These are phyloP conservation scores for Rhododendron griersonianum DNA, from an alignment of 148 eudicot species.

Conservation along the genomic window DNA sequence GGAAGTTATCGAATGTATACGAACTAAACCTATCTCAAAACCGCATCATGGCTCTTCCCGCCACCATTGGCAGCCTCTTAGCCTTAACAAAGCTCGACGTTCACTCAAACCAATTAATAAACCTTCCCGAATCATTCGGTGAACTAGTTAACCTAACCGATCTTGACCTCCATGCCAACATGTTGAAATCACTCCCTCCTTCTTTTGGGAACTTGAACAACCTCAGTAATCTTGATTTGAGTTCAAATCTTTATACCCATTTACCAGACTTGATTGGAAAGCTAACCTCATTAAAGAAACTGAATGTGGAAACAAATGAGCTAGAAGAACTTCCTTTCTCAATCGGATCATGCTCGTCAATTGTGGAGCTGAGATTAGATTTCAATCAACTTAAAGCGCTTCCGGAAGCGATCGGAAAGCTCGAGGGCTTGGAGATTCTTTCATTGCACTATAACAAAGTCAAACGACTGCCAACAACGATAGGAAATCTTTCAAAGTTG, in stretches of 20 bases:
- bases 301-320: conserved; percentile 52
- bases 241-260: conserved; percentile 46
- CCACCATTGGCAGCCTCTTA: conserved; percentile 39
- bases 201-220: conserved; percentile 44
- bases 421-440: conserved; percentile 41
- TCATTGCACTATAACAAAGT: conserved; percentile 55
- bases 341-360: conserved; percentile 55
- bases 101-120: conserved; percentile 60
- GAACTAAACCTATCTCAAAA: conserved; percentile 57
- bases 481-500: conserved; percentile 43
- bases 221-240: conserved; percentile 45
- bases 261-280: conserved; percentile 51
- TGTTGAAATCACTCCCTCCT: conserved; percentile 51
- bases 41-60: conserved; percentile 59
- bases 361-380: conserved; percentile 57
- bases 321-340: conserved; percentile 61
- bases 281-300: conserved; percentile 39
- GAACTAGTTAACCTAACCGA: conserved; percentile 44
- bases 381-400: conserved; percentile 59
- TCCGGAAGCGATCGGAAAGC: conserved; percentile 67
- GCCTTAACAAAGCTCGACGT: conserved; percentile 43
- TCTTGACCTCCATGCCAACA: conserved; percentile 52
- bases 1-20: conserved; percentile 34
- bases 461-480: conserved; percentile 51
- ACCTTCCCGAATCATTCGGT: conserved; percentile 62